Base-by-base conservation (phyloP, 2,329 filamentous ascomycete genomes). In the Trichoderma arundinaceum region DNA sequence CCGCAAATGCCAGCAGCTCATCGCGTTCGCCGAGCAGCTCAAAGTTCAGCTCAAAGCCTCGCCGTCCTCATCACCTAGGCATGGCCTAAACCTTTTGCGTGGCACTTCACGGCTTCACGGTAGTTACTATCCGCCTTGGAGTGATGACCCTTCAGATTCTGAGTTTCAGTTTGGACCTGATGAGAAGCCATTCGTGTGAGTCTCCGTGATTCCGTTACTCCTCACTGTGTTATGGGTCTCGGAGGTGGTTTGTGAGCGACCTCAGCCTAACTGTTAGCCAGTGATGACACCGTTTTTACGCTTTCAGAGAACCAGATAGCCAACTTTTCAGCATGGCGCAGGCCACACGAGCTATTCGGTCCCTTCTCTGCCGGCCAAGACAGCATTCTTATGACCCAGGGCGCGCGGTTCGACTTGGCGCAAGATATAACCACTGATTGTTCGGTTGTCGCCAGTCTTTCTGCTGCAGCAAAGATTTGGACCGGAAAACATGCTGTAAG, bases 361-460 rank as follows among this genome's bases (percentile, higher is more conserved):
- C 58, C 66, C 15, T 46, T 49, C 17, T n/a, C 17, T 39, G 17
- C 46, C 7, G 52, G 57, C 6, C 44, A 66, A 9, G 49, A 66
- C 7, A 62, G 74, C 72, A 69, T 78, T 74, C 79, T 85, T 10
- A 91, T 92, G 87, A 77, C 79, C 53, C 81, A 84, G 15, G 77
- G 79, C 7, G 78, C 82, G 8, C 83, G 85, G 13, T 88, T 91
- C 68, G 94, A 99, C 77, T 84, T 99, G 7, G 93, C 97, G 2
- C 95, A 99, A 77, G 95, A 99, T 77, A 88, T 96, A 66, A 94
- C 94, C 5, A 96, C 94, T 0, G 95, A 99, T 76, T 99, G 95
- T 75, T 98, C 95, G 1, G 94, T 99, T 3, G 94, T 99, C 33
- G 95, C 95, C 15, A 97, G 95, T 75, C 83, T 99, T 6, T 97